Conservation (phyloP, 306 rosid genomes). For the Gynostemma pentaphyllum region DNA sequence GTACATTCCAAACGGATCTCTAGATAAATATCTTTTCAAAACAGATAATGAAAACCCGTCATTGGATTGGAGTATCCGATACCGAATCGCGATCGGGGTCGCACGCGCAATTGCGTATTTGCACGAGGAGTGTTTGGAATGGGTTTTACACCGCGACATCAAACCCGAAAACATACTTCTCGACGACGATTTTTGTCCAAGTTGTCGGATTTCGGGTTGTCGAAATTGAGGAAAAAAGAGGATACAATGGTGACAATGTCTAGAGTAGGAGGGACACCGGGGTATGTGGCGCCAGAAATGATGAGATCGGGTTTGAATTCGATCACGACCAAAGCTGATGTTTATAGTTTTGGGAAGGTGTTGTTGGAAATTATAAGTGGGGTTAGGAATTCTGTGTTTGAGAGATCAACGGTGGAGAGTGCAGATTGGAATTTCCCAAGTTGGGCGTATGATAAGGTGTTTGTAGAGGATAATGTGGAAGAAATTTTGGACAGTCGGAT, state of each 20-base stretch:
- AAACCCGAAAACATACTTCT: constrained; percentile 80
- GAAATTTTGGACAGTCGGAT: constrained; percentile 64
- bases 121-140: constrained; percentile 87
- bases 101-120: constrained; percentile 80
- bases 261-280: constrained; percentile 70
- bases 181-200: constrained; percentile 84
- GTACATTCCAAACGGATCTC: constrained; percentile 59
- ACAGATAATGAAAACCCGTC: constrained; percentile 11
- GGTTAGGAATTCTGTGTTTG: constrained; percentile 38
- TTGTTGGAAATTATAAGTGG: constrained; percentile 73
- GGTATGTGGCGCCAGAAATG: constrained; percentile 95
- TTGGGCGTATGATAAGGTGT: constrained; percentile 86
- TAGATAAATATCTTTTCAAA: constrained; percentile 53
- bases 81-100: constrained; percentile 67
- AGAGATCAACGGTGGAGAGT: constrained; percentile 29
- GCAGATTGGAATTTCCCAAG: constrained; percentile 77
- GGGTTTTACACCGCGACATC: constrained; percentile 90
- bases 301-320: constrained; percentile 50
- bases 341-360: constrained; percentile 86
- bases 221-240: constrained; percentile 63
- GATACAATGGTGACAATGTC: constrained; percentile 76
- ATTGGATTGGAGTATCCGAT: constrained; percentile 66
- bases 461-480: constrained; percentile 56
- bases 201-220: constrained; percentile 81
- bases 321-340: constrained; percentile 80